These are phyloP conservation scores for Solanum pennellii DNA, from an alignment of 257 asterid species.

Conservation along the genomic window DNA sequence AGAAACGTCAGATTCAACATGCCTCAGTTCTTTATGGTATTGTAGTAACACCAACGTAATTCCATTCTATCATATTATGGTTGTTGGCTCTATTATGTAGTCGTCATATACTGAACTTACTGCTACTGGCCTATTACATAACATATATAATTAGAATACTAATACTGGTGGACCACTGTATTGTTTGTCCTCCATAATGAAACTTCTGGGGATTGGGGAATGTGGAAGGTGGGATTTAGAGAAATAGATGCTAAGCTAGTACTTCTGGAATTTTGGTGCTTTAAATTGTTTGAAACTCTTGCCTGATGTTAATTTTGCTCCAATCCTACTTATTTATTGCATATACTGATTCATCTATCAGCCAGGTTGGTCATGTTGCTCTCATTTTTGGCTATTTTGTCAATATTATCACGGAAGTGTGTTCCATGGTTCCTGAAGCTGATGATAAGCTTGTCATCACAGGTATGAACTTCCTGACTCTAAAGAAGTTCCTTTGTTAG, in stretches of 20 bases:
- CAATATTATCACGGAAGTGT: constrained; percentile 79
- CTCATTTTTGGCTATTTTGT: constrained; percentile 62
- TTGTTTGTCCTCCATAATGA: not conserved
- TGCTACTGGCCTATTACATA: not conserved
- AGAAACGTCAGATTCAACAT: not conserved
- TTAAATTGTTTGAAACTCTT: not conserved
- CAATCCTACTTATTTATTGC: constrained; percentile 3
- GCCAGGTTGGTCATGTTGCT: constrained; percentile 93
- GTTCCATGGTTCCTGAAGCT: constrained; percentile 98
- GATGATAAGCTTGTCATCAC: constrained; percentile 97
- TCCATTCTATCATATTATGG: not conserved
- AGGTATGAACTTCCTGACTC: constrained; percentile 31
- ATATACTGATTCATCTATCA: constrained; percentile 44
- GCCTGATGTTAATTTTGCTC: not conserved
- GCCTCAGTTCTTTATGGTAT: not conserved
- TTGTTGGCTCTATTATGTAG: not conserved
- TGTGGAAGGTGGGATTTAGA: not conserved
- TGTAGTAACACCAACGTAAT: not conserved
- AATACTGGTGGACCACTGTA: not conserved
- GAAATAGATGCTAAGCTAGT: not conserved
- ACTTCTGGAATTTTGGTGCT: not conserved
- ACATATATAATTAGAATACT: not conserved
- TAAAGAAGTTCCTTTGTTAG: not conserved
- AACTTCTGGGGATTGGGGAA: not conserved
- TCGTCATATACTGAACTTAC: not conserved